Evolutionary conservation across 805 yeast species (phyloP), one percentile per base, ranked within the genome.

Genomic region (Teunomyces lycoperdinae): DNA sequence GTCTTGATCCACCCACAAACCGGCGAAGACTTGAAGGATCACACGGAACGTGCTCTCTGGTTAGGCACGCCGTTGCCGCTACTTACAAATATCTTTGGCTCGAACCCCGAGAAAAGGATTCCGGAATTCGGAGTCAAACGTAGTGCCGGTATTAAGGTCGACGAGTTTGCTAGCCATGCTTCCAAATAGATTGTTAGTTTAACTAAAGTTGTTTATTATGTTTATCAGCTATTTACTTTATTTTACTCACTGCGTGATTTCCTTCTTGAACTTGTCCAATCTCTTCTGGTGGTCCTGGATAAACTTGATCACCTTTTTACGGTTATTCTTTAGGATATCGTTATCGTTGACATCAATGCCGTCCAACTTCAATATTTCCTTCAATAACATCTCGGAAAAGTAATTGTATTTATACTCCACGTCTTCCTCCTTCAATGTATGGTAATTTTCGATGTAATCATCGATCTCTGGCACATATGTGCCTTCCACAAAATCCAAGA

Each of bases 341-440:
- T 75, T 77, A 42, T 78, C 78, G 8, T 68, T 73, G 27, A 73
- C 73, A 50, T 84, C 86, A 31, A 87, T 71, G 2, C 79, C 83
- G 57, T 87, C 95, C 46, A 87, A 68, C 51, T 76, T 79, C 74
- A 87, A 75, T 54, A 86, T 64, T 52, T 84, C 74, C 60, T 85
- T 85, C 62, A 87, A 69, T 38, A 87, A 66, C 74, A 78, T 77
- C 62, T 87, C 95, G 56, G 83, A 85, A 61, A 73, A 81, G 60
- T 74, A 86, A 45, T 78, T 76, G 55, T 72, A 76, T 58, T 78
- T 77, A 61, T 80, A 84, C 49, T 65, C 63, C 31, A 64, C 60
- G 41, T 73, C 71, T 5, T 66, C 72, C 0, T 47, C 42, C 29
- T 54, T 54, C 58, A 66, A 63, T 2, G 46, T 44, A 42, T 58